Conservation (phyloP, 768 basidiomycete genomes). For the Mycena galopus region DNA sequence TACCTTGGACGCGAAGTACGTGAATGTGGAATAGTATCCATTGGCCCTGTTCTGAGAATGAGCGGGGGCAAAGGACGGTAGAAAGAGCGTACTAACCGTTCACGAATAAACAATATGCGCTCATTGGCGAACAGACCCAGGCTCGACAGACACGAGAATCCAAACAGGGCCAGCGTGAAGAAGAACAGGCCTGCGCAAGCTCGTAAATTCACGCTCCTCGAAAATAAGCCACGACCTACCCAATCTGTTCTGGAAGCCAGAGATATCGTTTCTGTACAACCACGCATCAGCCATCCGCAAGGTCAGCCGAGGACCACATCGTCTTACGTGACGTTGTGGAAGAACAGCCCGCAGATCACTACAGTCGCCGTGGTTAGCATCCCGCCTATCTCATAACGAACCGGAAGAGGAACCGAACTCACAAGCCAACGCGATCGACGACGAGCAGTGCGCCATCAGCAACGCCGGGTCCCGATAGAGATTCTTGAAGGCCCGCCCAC, state of each 20-base stretch:
- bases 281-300: constrained; percentile 8
- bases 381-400: constrained; percentile 46
- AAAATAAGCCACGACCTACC: constrained; percentile 58
- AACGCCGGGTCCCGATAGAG: constrained; percentile 95
- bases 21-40: constrained; percentile 97
- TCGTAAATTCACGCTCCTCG: neutral
- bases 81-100: constrained; percentile 70
- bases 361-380: constrained; percentile 19
- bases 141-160: constrained; percentile 96
- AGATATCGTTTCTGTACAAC: constrained; percentile 82
- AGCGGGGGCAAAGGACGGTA: neutral
- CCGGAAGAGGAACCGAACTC: constrained; percentile 49
- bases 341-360: constrained; percentile 96
- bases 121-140: constrained; percentile 95
- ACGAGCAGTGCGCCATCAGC: constrained; percentile 90
- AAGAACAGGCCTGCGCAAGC: constrained; percentile 84
- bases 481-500: constrained; percentile 98
- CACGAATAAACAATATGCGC: constrained; percentile 97
- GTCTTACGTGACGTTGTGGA: constrained; percentile 85
- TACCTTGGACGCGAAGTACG: constrained; percentile 97
- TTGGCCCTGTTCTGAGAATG: constrained; percentile 69
- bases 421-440: constrained; percentile 88
- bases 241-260: constrained; percentile 96
- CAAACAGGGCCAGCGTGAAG: constrained; percentile 96
- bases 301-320: neutral